Percentiles rank a stretch among this genome's conserved stretches.
Evolutionary conservation across 257 asterid genomes (phyloP).

Genomic region (Solanum arcanum): DNA sequence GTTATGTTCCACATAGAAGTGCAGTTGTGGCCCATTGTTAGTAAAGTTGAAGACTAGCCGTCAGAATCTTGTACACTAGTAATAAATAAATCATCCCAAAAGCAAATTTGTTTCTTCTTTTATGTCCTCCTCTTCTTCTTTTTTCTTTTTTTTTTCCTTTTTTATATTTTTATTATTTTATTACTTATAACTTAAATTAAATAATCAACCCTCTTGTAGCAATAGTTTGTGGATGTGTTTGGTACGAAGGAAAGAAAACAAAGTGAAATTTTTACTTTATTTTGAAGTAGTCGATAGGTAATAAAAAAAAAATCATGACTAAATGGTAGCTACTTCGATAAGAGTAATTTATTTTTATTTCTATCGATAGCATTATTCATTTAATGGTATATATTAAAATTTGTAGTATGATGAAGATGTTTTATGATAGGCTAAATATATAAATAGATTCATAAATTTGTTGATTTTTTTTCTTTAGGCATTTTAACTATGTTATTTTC

Average conservation of each 20-base stretch:
- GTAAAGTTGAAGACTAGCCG: background rate
- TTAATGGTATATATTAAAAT: background rate
- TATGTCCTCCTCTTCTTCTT: background rate
- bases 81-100: background rate
- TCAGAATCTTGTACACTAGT: background rate
- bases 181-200: background rate
- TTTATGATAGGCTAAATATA: background rate
- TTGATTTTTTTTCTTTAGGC: too few relatives aligned
- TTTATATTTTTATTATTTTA: too few relatives aligned
- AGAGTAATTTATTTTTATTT: too few relatives aligned
- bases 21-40: background rate
- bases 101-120: background rate
- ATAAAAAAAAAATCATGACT: accelerated
- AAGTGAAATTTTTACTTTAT: too few relatives aligned
- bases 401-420: background rate
- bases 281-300: too few relatives aligned
- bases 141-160: too few relatives aligned
- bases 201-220: background rate
- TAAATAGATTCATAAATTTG: too few relatives aligned
- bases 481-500: too few relatives aligned
- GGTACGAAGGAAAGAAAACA: too few relatives aligned
- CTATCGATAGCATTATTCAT: too few relatives aligned
- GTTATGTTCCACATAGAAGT: background rate
- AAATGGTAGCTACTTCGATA: too few relatives aligned
- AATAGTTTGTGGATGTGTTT: background rate